Evolutionary conservation across 495 filamentous ascomycete genomes (phyloP).

Genomic region (Alectoria sarmentosa): DNA sequence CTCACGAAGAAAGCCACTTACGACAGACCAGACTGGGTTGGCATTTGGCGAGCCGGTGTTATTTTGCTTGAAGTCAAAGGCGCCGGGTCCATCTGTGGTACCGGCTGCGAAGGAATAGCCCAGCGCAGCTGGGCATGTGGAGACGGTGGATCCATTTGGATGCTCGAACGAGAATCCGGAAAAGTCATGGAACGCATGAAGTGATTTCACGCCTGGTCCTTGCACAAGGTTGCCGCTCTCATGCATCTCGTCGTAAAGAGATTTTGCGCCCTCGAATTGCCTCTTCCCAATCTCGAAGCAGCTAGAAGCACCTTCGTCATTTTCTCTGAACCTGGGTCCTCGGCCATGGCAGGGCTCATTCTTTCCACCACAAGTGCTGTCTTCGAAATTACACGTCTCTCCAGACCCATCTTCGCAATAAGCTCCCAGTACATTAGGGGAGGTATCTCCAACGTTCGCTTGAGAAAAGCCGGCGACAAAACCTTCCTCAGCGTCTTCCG

Average conservation of each 20-base stretch:
- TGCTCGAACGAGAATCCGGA: constrained; percentile 65
- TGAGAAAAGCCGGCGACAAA: constrained; percentile 95
- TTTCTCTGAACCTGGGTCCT: constrained; percentile 68
- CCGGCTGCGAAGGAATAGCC: constrained; percentile 94
- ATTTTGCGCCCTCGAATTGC: constrained; percentile 57
- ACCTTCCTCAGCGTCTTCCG: constrained; percentile 49
- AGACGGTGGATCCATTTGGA: constrained; percentile 62
- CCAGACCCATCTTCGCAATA: constrained; percentile 70
- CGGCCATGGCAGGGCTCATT: constrained; percentile 76
- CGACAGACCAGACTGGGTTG: constrained; percentile 77
- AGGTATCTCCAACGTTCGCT: constrained; percentile 88
- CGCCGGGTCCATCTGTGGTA: constrained; percentile 87
- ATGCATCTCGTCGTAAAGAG: constrained; percentile 50
- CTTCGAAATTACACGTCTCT: constrained; percentile 58
- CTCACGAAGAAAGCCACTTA: constrained; percentile 62
- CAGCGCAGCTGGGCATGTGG: constrained; percentile 84
- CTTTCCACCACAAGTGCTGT: constrained; percentile 72
- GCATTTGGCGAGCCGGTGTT: constrained; percentile 60
- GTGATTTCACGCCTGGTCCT: constrained; percentile 59
- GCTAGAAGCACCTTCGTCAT: constrained; percentile 63
- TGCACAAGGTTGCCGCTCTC: constrained; percentile 38
- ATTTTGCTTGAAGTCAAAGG: constrained; percentile 92
- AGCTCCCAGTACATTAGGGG: constrained; percentile 82
- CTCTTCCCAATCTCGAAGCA: constrained; percentile 67
- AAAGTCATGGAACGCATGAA: constrained; percentile 72